phyloP scores from a whole-genome alignment of 1,284 basidiomycete genomes.

The Dichomitus squalens region DNA sequence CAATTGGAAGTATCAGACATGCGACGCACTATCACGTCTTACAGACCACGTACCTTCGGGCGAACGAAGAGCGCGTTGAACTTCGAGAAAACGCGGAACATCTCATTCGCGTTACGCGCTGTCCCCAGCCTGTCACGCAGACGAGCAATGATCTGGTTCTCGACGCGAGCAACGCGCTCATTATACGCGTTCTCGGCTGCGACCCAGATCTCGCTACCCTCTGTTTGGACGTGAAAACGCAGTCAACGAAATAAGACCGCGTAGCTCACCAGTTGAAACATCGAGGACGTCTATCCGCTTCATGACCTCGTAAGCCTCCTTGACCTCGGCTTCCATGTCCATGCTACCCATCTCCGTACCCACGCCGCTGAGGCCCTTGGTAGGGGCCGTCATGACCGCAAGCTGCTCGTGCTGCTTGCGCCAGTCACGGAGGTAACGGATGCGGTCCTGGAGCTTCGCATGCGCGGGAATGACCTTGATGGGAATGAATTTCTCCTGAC shows the following conservation, averaged over 20 bases:
- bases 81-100: slow-evolving; percentile 99
- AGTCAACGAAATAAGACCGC: too few species aligned
- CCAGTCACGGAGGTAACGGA: slow-evolving; percentile 89
- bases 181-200: slow-evolving; percentile 97
- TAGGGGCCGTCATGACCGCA: slow-evolving; percentile 95
- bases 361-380: slow-evolving; percentile 77
- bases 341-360: slow-evolving; percentile 80
- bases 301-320: slow-evolving; percentile 92
- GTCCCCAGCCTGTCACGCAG: slow-evolving; percentile 93
- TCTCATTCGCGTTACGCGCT: slow-evolving; percentile 96
- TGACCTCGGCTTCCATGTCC: slow-evolving; percentile 98
- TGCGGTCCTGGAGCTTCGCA: slow-evolving; percentile 88
- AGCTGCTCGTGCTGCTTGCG: slow-evolving; percentile 97
- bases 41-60: slow-evolving; percentile 76
- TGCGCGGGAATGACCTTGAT: slow-evolving; percentile 96
- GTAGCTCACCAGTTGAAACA: slow-evolving; percentile 75
- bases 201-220: slow-evolving; percentile 99
- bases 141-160: slow-evolving; percentile 97
- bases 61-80: slow-evolving; percentile 98
- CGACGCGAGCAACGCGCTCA: slow-evolving; percentile 94
- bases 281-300: slow-evolving; percentile 97
- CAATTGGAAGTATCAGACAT: neutral
- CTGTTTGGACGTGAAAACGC: slow-evolving; percentile 39
- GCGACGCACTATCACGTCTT: neutral
- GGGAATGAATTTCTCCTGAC: slow-evolving; percentile 93